These are phyloP conservation scores for Phytophthora meadii DNA, from an alignment of 352 stramenopile genomes.

Conservation along the genomic window DNA sequence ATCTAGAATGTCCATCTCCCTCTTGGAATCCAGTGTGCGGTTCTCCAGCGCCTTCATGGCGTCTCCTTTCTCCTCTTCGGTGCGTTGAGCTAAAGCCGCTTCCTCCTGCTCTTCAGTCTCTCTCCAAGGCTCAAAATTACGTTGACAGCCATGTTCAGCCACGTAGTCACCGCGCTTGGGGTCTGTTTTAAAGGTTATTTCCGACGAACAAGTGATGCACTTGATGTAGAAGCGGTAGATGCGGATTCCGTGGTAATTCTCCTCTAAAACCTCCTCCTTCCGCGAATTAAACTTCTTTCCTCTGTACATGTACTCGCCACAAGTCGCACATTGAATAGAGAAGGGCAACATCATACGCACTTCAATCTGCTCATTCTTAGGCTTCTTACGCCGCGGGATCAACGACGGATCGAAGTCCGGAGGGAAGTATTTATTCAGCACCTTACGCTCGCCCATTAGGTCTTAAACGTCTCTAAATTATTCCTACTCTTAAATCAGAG, in stretches of 20 bases:
- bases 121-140: slow-evolving; percentile 98
- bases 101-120: slow-evolving; percentile 87
- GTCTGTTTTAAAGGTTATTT: slow-evolving; percentile 99
- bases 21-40: slow-evolving; percentile 97
- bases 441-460: slow-evolving; percentile 99
- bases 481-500: no score
- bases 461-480: no score
- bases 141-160: slow-evolving; percentile 95
- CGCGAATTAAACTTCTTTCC: slow-evolving; percentile 99
- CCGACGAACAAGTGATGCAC: slow-evolving; percentile 93
- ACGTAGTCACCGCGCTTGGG: slow-evolving; percentile 98
- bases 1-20: slow-evolving; percentile 99
- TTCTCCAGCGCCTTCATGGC: slow-evolving; percentile 99
- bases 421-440: slow-evolving; percentile 99
- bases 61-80: slow-evolving; percentile 96
- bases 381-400: slow-evolving; percentile 93
- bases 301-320: slow-evolving; percentile 98
- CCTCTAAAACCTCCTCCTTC: slow-evolving; percentile 97
- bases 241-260: slow-evolving; percentile 97
- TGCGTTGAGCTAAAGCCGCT: slow-evolving; percentile 68
- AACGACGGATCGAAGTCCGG: slow-evolving; percentile 98
- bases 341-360: slow-evolving; percentile 99
- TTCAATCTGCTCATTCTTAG: slow-evolving; percentile 95
- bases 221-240: slow-evolving; percentile 99
- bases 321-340: slow-evolving; percentile 97